Evolutionary conservation across 139 green algal species (phyloP).

Genomic region (Haematococcus lacustris): DNA sequence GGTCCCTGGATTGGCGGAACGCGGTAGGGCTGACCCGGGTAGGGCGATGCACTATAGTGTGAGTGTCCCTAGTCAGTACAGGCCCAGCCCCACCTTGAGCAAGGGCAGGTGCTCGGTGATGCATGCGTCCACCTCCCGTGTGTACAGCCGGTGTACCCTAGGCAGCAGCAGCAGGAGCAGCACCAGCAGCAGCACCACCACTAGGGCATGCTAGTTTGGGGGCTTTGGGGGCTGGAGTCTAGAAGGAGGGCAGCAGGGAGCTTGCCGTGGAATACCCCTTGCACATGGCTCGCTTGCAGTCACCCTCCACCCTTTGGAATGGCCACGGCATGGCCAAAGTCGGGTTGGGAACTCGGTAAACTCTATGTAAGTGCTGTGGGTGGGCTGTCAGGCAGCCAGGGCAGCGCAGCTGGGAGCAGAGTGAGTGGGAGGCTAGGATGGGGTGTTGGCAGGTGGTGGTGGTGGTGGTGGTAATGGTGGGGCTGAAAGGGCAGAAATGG

Average conservation of each 20-base stretch:
- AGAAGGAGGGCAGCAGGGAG: too few species aligned
- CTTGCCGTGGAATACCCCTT: too few species aligned
- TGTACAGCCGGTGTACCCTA: constrained; percentile 5
- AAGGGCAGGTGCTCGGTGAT: constrained; percentile 7
- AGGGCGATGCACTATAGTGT: background rate
- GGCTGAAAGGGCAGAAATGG: too few species aligned
- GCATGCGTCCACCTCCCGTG: background rate
- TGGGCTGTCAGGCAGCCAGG: too few species aligned
- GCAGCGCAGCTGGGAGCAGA: too few species aligned
- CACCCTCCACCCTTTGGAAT: background rate
- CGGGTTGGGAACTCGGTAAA: background rate
- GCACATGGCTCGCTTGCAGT: background rate
- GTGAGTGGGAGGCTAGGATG: too few species aligned
- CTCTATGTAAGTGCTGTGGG: too few species aligned
- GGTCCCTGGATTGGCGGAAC: too few species aligned
- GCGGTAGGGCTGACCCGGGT: too few species aligned
- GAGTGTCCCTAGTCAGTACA: background rate
- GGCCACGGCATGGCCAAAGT: background rate
- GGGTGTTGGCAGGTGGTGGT: too few species aligned
- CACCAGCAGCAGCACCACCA: background rate
- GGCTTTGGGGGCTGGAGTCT: background rate
- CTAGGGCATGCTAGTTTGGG: background rate
- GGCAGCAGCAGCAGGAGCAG: background rate
- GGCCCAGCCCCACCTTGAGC: background rate
- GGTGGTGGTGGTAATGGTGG: too few species aligned